Evolutionary conservation across 257 asterid species (phyloP).

Genomic region (Salvia splendens): DNA sequence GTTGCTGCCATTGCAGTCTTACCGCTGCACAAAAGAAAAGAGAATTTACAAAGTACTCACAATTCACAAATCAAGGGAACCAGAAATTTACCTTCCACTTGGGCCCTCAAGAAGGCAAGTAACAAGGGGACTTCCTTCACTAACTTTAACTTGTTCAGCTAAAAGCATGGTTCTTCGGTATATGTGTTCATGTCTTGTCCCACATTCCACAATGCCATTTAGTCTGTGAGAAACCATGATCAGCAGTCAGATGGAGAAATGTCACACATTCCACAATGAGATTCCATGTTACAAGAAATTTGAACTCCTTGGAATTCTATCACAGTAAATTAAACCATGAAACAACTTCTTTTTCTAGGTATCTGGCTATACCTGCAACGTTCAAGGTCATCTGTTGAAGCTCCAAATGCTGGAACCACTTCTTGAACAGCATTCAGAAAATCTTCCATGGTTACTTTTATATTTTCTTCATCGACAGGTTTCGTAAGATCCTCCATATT

Average conservation of each 20-base stretch:
- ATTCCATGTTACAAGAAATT: constrained; percentile 5
- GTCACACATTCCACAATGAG: constrained; percentile 1
- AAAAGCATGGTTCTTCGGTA: constrained; percentile 75
- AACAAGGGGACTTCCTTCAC: constrained; percentile 85
- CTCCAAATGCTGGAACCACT: constrained; percentile 97
- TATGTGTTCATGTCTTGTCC: constrained; percentile 76
- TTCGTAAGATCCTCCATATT: constrained; percentile 89
- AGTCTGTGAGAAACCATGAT: constrained; percentile 53
- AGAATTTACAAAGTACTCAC: constrained; percentile 23
- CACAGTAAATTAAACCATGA: constrained; percentile 3
- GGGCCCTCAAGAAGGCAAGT: constrained; percentile 98
- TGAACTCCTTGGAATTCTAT: neutral
- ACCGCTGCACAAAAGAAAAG: constrained; percentile 64
- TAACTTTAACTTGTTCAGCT: constrained; percentile 91
- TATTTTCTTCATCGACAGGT: constrained; percentile 91
- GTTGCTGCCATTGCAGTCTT: constrained; percentile 98
- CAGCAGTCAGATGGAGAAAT: constrained; percentile 27
- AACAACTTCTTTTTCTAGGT: constrained; percentile 5
- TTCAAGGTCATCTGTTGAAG: constrained; percentile 97
- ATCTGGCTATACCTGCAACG: constrained; percentile 81
- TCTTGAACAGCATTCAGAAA: constrained; percentile 78
- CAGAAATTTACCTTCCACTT: constrained; percentile 77
- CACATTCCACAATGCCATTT: constrained; percentile 83
- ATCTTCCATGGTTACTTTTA: constrained; percentile 91
- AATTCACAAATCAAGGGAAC: constrained; percentile 27